A percentile compares a stretch with the other conserved stretches of the same genome.
These are phyloP conservation scores for Solanum etuberosum DNA, from an alignment of 257 asterid genomes.

Conservation along the genomic window DNA sequence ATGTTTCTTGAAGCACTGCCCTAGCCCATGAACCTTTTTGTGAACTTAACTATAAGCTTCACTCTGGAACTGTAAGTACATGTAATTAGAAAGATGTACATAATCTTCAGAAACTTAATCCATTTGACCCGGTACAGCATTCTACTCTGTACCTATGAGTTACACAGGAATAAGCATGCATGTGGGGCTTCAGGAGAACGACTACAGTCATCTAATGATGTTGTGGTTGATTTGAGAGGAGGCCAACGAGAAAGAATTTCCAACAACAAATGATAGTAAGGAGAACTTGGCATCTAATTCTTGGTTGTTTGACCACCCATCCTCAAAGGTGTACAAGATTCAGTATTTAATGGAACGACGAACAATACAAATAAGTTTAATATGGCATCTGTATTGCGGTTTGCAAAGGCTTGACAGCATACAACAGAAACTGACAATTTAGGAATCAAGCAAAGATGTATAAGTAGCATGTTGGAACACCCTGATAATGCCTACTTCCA, in stretches of 20 bases:
- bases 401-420: neutral
- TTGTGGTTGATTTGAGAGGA: neutral
- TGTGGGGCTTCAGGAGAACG: neutral
- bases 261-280: neutral
- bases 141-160: neutral
- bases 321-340: neutral
- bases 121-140: neutral
- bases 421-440: neutral
- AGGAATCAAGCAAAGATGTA: neutral
- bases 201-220: neutral
- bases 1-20: neutral
- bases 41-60: neutral
- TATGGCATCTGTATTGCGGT: neutral
- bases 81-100: neutral
- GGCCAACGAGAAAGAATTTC: neutral
- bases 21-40: neutral
- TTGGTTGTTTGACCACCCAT: neutral
- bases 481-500: neutral
- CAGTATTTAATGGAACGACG: neutral
- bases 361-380: neutral
- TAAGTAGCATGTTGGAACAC: neutral
- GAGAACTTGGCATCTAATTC: neutral
- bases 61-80: neutral
- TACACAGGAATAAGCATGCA: neutral
- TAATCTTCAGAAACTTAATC: neutral